Percentiles rank a stretch among this genome's conserved stretches.
These are phyloP conservation scores for Solanum hybrid DNA, from an alignment of 305 asterid genomes.

Conservation along the genomic window DNA sequence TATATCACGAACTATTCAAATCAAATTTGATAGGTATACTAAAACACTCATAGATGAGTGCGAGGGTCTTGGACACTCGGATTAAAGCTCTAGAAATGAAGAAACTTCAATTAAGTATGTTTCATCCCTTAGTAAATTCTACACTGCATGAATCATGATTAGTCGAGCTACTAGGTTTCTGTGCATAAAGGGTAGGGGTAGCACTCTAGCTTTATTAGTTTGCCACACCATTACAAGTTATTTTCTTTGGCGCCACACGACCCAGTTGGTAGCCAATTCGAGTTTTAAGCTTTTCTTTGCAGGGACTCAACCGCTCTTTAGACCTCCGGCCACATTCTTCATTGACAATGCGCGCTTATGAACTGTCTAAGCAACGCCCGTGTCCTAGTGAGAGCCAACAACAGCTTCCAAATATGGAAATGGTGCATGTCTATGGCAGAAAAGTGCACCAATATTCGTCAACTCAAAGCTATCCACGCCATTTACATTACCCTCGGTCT, in stretches of 20 bases:
- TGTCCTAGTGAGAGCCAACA: not conserved
- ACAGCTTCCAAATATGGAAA: conserved; percentile 24
- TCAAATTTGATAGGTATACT: not conserved
- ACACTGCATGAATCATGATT: not conserved
- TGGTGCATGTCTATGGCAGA: conserved; percentile 27
- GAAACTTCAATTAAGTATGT: not conserved
- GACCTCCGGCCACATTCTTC: not conserved
- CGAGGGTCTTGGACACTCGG: not conserved
- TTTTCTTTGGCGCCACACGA: not conserved
- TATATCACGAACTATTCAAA: not conserved
- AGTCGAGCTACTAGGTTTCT: not conserved
- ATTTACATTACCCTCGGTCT: conserved; percentile 53
- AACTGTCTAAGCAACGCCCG: conserved; percentile 5
- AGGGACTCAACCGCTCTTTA: not conserved
- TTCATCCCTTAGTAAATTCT: not conserved
- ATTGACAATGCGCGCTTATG: conserved; percentile 1
- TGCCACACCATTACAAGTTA: not conserved
- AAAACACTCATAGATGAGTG: not conserved
- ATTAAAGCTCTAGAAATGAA: not conserved
- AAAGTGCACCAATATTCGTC: conserved; percentile 37
- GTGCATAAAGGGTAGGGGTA: not conserved
- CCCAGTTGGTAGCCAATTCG: not conserved
- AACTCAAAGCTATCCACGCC: conserved; percentile 59
- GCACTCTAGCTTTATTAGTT: not conserved
- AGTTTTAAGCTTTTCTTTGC: not conserved